phyloP scores from a whole-genome alignment of 2,329 filamentous ascomycete species.

The Celoporthe dispersa region DNA sequence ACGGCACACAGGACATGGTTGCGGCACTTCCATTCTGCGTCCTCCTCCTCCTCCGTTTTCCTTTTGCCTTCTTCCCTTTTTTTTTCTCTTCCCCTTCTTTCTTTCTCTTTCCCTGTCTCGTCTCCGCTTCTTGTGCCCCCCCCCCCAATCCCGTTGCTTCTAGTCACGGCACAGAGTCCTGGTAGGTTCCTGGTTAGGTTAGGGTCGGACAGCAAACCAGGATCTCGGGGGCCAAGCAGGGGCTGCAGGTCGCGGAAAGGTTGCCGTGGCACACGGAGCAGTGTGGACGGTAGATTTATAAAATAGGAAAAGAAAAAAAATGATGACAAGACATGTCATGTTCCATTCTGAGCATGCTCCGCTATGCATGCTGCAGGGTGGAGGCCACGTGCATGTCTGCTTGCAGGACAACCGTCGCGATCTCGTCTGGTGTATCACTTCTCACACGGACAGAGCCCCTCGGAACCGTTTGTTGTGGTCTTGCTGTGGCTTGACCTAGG shows the following conservation, averaged over 20 bases:
- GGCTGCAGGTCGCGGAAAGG: background rate
- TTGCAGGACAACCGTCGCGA: background rate
- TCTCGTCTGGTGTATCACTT: background rate
- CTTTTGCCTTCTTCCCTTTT: too few species aligned
- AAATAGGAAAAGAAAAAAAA: too few species aligned
- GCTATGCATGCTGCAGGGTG: constrained; percentile 14
- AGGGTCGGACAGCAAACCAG: background rate
- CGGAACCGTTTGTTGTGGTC: background rate
- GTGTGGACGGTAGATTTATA: background rate
- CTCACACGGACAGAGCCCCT: background rate
- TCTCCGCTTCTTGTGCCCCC: background rate
- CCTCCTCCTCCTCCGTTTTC: background rate
- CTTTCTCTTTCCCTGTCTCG: background rate
- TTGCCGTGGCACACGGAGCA: background rate
- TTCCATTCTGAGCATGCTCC: constrained; percentile 1
- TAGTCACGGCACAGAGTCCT: background rate
- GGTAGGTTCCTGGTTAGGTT: background rate
- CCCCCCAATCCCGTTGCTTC: background rate
- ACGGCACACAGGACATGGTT: constrained; percentile 5
- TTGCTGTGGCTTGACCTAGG: background rate
- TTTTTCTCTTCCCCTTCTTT: background rate
- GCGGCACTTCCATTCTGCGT: constrained; percentile 12
- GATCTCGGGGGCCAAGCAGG: background rate
- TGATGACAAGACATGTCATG: background rate
- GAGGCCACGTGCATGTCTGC: constrained; percentile 14